Evolutionary conservation across 2,329 filamentous ascomycete genomes (phyloP).

Genomic region (Verticillium zaregamsianum): DNA sequence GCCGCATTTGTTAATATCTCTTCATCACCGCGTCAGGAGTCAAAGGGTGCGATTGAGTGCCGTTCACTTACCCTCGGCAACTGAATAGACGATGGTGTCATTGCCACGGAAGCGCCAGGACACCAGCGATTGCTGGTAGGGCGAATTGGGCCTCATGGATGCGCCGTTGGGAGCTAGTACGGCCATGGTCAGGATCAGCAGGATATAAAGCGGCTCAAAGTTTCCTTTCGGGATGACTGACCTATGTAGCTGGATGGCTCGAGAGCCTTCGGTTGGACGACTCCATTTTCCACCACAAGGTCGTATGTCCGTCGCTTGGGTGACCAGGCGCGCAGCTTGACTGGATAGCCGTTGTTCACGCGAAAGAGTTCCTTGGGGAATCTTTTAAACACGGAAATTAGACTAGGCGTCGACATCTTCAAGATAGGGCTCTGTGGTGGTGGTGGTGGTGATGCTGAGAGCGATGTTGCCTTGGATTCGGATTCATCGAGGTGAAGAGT

Average conservation of each 20-base stretch:
- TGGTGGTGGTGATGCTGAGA: background rate
- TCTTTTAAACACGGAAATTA: conserved; percentile 6
- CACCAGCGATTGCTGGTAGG: background rate
- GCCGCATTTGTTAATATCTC: background rate
- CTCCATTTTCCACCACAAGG: background rate
- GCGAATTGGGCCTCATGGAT: background rate
- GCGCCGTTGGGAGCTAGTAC: conserved; percentile 6
- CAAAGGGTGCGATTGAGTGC: background rate
- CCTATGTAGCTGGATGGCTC: conserved; percentile 6
- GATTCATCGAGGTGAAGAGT: background rate
- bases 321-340: conserved; percentile 9
- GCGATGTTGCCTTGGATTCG: background rate
- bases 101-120: background rate
- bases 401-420: conserved; percentile 1
- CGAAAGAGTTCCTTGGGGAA: conserved; percentile 12
- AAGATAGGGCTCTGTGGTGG: background rate
- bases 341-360: conserved; percentile 8
- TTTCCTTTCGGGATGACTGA: conserved; percentile 1
- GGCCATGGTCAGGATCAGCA: background rate
- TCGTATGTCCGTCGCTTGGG: conserved; percentile 7
- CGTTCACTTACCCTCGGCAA: background rate
- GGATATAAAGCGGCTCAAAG: background rate
- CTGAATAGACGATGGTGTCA: background rate
- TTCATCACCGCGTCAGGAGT: background rate
- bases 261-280: conserved; percentile 7